A percentile compares a stretch with the other conserved stretches of the same genome.
These are phyloP conservation scores for Rhizopogon salebrosus DNA, from an alignment of 768 basidiomycete species.

Conservation along the genomic window DNA sequence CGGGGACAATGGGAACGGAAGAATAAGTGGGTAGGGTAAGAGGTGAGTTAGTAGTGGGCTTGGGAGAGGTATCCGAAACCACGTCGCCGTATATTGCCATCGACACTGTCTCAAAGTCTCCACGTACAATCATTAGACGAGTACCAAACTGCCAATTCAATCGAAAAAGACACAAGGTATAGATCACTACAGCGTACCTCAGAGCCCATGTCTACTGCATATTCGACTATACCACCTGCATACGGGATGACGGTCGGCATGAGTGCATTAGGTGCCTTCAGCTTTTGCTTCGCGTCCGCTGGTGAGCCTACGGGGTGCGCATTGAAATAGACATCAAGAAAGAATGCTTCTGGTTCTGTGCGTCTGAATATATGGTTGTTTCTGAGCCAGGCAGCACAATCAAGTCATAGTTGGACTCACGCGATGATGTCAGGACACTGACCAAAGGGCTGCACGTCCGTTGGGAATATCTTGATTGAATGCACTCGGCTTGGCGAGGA, in stretches of 20 bases:
- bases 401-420: conserved; percentile 32
- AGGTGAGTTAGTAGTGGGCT: conserved; percentile 38
- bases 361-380: conserved; percentile 32
- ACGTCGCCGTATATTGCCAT: conserved; percentile 57
- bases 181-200: conserved; percentile 41
- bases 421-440: conserved; percentile 57
- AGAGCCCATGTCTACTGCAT: conserved; percentile 60
- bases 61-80: conserved; percentile 37
- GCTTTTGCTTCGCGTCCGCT: conserved; percentile 47
- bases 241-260: conserved; percentile 70
- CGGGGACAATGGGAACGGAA: conserved; percentile 37
- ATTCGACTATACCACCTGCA: conserved; percentile 62
- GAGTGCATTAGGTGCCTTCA: conserved; percentile 64
- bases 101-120: conserved; percentile 62
- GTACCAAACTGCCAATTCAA: conserved; percentile 52
- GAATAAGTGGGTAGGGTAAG: conserved; percentile 30
- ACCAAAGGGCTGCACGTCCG: conserved; percentile 55
- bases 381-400: conserved; percentile 7
- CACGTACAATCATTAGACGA: conserved; percentile 76
- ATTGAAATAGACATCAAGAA: conserved; percentile 72
- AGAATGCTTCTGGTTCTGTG: conserved; percentile 72
- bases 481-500: conserved; percentile 61
- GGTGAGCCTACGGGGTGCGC: conserved; percentile 47
- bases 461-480: conserved; percentile 66
- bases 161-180: not conserved